Evolutionary conservation across 2,329 filamentous ascomycete genomes (phyloP).

Genomic region (Venturia carpophila): DNA sequence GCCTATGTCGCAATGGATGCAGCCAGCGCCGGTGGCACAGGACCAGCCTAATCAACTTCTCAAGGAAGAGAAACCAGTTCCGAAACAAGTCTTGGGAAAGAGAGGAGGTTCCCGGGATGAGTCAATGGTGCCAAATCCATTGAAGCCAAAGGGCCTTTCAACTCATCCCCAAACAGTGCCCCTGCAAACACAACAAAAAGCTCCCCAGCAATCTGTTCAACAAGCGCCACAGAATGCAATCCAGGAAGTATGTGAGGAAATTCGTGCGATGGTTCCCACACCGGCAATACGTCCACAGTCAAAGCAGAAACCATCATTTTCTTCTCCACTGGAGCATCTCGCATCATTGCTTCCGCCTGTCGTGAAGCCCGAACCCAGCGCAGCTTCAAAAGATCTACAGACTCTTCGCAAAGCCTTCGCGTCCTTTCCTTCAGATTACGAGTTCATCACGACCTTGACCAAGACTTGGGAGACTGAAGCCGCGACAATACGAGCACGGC

Average conservation of each 20-base stretch:
- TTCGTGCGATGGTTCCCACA: not conserved
- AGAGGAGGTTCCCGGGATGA: not conserved
- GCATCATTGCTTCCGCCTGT: conserved; percentile 24
- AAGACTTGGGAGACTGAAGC: conserved; percentile 41
- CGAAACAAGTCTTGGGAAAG: conserved; percentile 3
- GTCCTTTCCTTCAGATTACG: conserved; percentile 22
- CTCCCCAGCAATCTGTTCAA: not conserved
- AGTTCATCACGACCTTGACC: conserved; percentile 24
- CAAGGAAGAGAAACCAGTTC: not conserved
- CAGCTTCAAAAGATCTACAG: conserved; percentile 21
- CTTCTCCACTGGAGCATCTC: conserved; percentile 17
- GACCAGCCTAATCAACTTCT: not conserved
- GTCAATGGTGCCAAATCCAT: not conserved
- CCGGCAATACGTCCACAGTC: not conserved
- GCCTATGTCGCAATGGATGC: not conserved
- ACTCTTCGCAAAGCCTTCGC: conserved; percentile 23
- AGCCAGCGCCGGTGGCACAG: not conserved
- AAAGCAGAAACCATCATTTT: conserved; percentile 1
- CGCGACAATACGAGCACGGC: conserved; percentile 35
- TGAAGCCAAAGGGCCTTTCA: not conserved
- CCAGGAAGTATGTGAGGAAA: not conserved
- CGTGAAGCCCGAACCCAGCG: conserved; percentile 20
- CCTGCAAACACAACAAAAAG: not conserved
- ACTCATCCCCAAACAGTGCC: not conserved
- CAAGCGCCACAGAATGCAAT: not conserved